These are phyloP conservation scores for Yamadazyma buinensis DNA, from an alignment of 1,139 yeast species.

Conservation along the genomic window DNA sequence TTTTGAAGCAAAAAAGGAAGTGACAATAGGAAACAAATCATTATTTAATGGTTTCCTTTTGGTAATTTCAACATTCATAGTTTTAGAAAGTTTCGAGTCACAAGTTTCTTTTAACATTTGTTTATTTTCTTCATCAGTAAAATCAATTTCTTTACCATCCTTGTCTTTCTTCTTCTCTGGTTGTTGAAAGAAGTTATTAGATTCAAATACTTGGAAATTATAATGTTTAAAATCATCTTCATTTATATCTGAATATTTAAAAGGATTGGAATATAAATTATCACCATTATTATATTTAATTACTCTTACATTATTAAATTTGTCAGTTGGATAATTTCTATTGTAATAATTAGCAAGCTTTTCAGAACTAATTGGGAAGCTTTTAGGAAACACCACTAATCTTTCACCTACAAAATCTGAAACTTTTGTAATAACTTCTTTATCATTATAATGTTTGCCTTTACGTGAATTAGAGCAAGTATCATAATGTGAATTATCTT, in stretches of 20 bases:
- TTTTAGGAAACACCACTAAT: constrained; percentile 13
- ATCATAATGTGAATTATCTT: no score
- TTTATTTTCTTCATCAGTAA: not conserved
- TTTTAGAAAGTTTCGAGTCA: not conserved
- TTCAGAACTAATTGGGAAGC: constrained; percentile 8
- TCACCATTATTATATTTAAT: constrained; percentile 9
- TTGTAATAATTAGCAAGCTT: constrained; percentile 7
- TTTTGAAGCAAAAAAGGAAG: constrained; percentile 8
- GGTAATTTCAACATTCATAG: constrained; percentile 12
- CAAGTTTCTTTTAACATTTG: constrained; percentile 2
- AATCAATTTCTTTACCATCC: not conserved
- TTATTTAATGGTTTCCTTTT: constrained; percentile 8
- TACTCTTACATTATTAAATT: constrained; percentile 1
- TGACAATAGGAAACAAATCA: constrained; percentile 12
- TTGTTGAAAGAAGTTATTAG: constrained; percentile 7
- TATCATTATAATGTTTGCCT: no score
- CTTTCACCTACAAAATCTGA: not conserved
- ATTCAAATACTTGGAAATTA: constrained; percentile 8
- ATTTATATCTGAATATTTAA: not conserved
- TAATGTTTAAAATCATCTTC: constrained; percentile 6
- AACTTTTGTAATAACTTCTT: no score
- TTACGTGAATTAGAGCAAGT: no score
- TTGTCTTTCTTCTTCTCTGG: not conserved
- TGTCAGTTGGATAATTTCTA: constrained; percentile 1
- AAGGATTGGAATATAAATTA: not conserved